Evolutionary conservation across 2,329 filamentous ascomycete genomes (phyloP).

Genomic region (Aspergillus sp.): DNA sequence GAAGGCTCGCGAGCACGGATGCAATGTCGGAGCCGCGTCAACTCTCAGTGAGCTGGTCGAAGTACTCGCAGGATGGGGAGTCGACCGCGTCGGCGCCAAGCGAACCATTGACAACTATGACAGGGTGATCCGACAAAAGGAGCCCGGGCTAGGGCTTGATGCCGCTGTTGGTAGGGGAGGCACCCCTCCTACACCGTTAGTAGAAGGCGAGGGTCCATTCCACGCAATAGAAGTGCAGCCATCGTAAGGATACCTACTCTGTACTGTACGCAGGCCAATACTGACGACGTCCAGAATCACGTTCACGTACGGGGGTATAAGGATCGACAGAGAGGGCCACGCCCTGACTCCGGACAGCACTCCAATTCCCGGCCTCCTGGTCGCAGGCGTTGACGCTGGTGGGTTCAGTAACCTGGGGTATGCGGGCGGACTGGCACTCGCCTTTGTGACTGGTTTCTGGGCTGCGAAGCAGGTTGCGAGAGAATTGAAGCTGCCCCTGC

Average conservation of each 20-base stretch:
- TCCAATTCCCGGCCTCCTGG: conserved; percentile 21
- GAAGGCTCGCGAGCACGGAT: conserved; percentile 25
- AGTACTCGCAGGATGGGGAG: conserved; percentile 21
- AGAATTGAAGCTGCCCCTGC: conserved; percentile 19
- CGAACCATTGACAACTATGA: conserved; percentile 25
- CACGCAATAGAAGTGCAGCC: conserved; percentile 30
- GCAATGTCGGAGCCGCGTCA: conserved; percentile 24
- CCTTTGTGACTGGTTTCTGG: conserved; percentile 30
- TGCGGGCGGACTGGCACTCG: conserved; percentile 27
- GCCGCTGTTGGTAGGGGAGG: conserved; percentile 14
- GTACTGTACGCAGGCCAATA: not conserved
- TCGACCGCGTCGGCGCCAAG: conserved; percentile 17
- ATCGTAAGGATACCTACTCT: conserved; percentile 18
- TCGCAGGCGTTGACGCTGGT: conserved; percentile 28
- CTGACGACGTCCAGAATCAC: conserved; percentile 21
- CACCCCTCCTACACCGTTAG: conserved; percentile 17
- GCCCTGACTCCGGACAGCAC: conserved; percentile 23
- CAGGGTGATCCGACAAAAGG: conserved; percentile 12
- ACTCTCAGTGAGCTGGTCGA: conserved; percentile 15
- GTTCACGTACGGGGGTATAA: conserved; percentile 29
- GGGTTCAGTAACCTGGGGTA: conserved; percentile 28
- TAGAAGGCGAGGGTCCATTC: conserved; percentile 27
- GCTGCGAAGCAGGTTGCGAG: conserved; percentile 19
- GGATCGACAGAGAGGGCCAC: conserved; percentile 22
- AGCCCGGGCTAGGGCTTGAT: conserved; percentile 14